These are phyloP conservation scores for Cocos nucifera DNA, from an alignment of 176 grass and related monocot species.

Conservation along the genomic window DNA sequence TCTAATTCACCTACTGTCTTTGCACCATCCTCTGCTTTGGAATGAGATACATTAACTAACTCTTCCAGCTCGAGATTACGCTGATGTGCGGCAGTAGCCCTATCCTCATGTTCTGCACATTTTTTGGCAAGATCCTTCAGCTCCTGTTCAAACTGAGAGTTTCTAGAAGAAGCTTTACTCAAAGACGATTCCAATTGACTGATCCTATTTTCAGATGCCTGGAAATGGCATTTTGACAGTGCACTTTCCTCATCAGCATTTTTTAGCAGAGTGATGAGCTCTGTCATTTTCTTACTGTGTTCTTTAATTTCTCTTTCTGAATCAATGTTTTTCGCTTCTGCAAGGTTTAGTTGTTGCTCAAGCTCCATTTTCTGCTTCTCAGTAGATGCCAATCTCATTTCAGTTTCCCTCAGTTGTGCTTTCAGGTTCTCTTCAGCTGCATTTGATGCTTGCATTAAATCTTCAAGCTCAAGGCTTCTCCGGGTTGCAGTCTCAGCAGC, in stretches of 20 bases:
- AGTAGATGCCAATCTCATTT: constrained; percentile 49
- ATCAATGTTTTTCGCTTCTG: constrained; percentile 5
- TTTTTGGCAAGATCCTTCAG: constrained; percentile 4
- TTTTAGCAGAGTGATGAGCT: constrained; percentile 9
- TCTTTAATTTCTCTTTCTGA: constrained; percentile 10
- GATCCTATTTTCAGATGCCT: constrained; percentile 24
- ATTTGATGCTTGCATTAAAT: constrained; percentile 44
- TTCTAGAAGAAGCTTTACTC: constrained; percentile 1
- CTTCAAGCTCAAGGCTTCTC: constrained; percentile 47
- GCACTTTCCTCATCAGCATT: constrained; percentile 20
- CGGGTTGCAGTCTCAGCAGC: constrained; percentile 26
- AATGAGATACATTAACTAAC: constrained; percentile 17
- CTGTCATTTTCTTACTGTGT: constrained; percentile 1
- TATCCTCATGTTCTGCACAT: constrained; percentile 11
- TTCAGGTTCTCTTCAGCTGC: constrained; percentile 43
- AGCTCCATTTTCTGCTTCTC: constrained; percentile 39
- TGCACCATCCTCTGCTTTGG: constrained; percentile 20
- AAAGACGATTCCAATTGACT: constrained; percentile 24
- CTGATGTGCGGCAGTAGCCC: background rate
- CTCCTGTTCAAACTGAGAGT: constrained; percentile 11
- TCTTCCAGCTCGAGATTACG: constrained; percentile 11
- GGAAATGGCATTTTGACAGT: constrained; percentile 11
- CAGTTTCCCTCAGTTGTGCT: constrained; percentile 41
- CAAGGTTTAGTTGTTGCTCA: constrained; percentile 10
- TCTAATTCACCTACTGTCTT: constrained; percentile 22